phyloP scores from a whole-genome alignment of 2,329 filamentous ascomycete genomes.

The Pseudogymnoascus sp. region DNA sequence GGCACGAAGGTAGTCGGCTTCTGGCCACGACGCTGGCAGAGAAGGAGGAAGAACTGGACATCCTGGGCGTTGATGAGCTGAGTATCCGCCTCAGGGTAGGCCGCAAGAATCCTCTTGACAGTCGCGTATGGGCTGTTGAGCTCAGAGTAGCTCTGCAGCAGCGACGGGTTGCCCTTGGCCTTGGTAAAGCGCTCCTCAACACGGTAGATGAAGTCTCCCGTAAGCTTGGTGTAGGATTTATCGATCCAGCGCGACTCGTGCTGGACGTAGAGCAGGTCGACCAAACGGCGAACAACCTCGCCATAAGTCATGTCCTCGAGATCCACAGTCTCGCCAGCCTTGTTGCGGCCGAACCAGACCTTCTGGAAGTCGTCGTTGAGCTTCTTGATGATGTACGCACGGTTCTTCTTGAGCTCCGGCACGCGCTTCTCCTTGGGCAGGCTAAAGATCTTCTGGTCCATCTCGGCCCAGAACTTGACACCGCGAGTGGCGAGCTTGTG shows the following conservation, averaged over 20 bases:
- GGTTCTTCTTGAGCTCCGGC: conserved; percentile 78
- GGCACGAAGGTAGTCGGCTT: conserved; percentile 97
- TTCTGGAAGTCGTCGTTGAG: conserved; percentile 96
- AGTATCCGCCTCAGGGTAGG: conserved; percentile 77
- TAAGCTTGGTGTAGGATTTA: conserved; percentile 69
- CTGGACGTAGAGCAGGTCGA: conserved; percentile 85
- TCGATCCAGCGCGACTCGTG: conserved; percentile 91
- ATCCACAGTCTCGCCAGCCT: conserved; percentile 70
- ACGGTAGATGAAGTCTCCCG: conserved; percentile 92
- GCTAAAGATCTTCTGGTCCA: conserved; percentile 97
- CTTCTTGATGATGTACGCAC: conserved; percentile 88
- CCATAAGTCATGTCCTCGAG: conserved; percentile 94
- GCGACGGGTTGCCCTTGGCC: conserved; percentile 61
- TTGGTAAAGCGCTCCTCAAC: conserved; percentile 92
- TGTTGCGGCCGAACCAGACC: conserved; percentile 89
- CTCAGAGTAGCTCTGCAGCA: conserved; percentile 84
- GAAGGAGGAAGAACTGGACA: conserved; percentile 89
- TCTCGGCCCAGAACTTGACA: conserved; percentile 95
- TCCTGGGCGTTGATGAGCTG: conserved; percentile 98
- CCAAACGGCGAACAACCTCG: conserved; percentile 78
- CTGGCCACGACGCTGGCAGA: conserved; percentile 85
- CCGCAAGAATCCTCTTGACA: conserved; percentile 68
- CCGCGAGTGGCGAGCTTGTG: conserved; percentile 97
- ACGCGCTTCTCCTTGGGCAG: conserved; percentile 92
- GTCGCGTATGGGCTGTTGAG: conserved; percentile 73